Evolutionary conservation across 495 filamentous ascomycete genomes (phyloP), one percentile per base, ranked within the genome.

Genomic region (Immersiella caudata): DNA sequence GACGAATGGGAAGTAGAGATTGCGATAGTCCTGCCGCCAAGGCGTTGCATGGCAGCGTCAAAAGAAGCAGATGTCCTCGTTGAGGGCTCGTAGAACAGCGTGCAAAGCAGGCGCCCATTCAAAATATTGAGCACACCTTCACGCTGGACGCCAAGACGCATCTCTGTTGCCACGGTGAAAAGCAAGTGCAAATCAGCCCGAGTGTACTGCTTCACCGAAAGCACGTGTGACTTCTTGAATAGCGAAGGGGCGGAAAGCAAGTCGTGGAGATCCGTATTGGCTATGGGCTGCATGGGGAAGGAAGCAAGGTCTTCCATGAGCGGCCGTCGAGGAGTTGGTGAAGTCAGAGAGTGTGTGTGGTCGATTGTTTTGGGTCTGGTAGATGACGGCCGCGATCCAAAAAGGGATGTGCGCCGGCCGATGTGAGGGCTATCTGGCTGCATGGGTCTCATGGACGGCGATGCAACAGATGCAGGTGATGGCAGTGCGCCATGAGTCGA

Each of bases 61-160:
- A 99, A 99, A 25, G 95, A 99, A 55, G 92, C 89, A 18, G 94
- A 98, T 12, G 95, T 99, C 35, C 95, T 87, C 6, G 95, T 99
- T 0, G 94, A 97, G 2, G 95, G 94, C 83, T 99, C 95, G 80
- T 91, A 99, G 87, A 99, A 99, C 81, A 98, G 88, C 1, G 91
- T 94, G 81, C 88, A 90, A 26, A 99, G 86, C 26, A 98, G 82
- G 51, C 90, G 88, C 35, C 93, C 93, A 72, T 90, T 92, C 62
- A 99, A 86, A 60, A 97, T 83, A 68, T 94, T 89, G 68, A 99
- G 86, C 27, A 94, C 88, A 63, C 95, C 95, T 71, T 96, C 88
- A 40, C 93, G 88, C 77, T 97, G 89, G 24, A 97, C 95, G 59
- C 92, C 94, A 20, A 97, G 85, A 20, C 93, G 90, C 93, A 98